phyloP scores from a whole-genome alignment of 768 basidiomycete genomes.

The Termitomyces sp. region DNA sequence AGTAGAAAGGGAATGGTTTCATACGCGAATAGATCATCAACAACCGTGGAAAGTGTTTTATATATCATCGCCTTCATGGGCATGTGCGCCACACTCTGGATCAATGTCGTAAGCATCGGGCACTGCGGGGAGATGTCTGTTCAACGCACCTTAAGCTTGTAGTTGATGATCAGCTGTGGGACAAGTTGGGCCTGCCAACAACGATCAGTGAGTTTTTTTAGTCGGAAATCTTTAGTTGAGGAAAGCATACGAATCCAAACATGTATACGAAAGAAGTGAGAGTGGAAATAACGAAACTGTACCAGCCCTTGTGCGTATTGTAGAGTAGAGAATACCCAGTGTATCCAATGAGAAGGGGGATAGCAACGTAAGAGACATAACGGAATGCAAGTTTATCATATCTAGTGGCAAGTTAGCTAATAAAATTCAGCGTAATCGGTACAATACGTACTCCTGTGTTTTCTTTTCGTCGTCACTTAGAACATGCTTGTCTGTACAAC shows the following conservation, averaged over 20 bases:
- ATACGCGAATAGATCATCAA: conserved; percentile 91
- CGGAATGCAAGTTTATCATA: conserved; percentile 93
- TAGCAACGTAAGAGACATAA: conserved; percentile 87
- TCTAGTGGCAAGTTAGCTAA: conserved; percentile 33
- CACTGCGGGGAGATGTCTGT: conserved; percentile 19
- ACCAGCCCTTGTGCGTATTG: conserved; percentile 90
- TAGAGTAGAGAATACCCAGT: conserved; percentile 79
- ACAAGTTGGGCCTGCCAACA: conserved; percentile 70
- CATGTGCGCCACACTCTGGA: conserved; percentile 92
- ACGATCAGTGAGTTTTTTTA: background rate
- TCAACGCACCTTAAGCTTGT: conserved; percentile 89
- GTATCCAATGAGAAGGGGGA: conserved; percentile 76
- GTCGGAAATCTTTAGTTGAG: background rate
- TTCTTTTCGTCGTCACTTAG: conserved; percentile 97
- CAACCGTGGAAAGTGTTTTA: conserved; percentile 86
- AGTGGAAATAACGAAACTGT: conserved; percentile 92
- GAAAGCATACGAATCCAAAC: conserved; percentile 92
- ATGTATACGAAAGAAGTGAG: conserved; percentile 92
- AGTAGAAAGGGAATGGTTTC: conserved; percentile 21
- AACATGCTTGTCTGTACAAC: conserved; percentile 80
- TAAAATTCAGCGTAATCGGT: background rate
- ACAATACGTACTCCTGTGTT: conserved; percentile 78
- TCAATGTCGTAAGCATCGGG: conserved; percentile 2
- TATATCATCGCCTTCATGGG: conserved; percentile 99
- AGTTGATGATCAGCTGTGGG: conserved; percentile 92